Conservation (phyloP, 208 protist genomes). For the Leishmania arabica region DNA sequence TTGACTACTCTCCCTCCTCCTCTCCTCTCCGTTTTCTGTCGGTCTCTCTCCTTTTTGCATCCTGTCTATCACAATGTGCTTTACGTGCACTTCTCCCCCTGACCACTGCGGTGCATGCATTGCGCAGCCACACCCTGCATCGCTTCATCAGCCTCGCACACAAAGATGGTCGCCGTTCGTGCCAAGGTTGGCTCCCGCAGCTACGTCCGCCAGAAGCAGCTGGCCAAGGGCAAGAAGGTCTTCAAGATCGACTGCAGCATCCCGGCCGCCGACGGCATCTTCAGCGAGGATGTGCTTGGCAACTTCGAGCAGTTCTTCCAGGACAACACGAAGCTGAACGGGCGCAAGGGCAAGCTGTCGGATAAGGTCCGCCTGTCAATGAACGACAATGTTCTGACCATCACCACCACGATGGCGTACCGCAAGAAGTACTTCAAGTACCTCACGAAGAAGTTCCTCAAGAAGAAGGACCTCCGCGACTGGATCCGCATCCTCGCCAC, state of each 20-base stretch:
- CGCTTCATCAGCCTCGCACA: neutral
- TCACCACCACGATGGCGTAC: conserved; percentile 93
- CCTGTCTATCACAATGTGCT: neutral
- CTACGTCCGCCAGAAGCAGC: conserved; percentile 80
- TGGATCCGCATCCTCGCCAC: conserved; percentile 97
- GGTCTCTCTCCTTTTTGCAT: neutral
- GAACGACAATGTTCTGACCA: conserved; percentile 92
- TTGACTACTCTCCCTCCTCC: neutral
- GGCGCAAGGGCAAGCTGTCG: conserved; percentile 97
- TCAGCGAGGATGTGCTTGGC: conserved; percentile 85
- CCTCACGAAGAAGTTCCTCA: conserved; percentile 99
- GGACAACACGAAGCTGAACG: conserved; percentile 98
- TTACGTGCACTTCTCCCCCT: neutral
- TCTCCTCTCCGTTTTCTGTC: neutral
- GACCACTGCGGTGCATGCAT: neutral
- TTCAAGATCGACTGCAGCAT: conserved; percentile 86
- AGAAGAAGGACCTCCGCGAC: conserved; percentile 98
- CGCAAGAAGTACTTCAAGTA: conserved; percentile 99
- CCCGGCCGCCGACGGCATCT: conserved; percentile 66
- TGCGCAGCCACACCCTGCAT: conserved; percentile 1
- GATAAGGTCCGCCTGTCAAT: conserved; percentile 90
- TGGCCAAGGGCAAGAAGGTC: conserved; percentile 89
- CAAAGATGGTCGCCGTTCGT: conserved; percentile 89
- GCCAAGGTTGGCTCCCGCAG: conserved; percentile 89
- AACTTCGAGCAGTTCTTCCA: conserved; percentile 97